Evolutionary conservation across 2,329 filamentous ascomycete genomes (phyloP).

Genomic region (Aspergillus alliaceus): DNA sequence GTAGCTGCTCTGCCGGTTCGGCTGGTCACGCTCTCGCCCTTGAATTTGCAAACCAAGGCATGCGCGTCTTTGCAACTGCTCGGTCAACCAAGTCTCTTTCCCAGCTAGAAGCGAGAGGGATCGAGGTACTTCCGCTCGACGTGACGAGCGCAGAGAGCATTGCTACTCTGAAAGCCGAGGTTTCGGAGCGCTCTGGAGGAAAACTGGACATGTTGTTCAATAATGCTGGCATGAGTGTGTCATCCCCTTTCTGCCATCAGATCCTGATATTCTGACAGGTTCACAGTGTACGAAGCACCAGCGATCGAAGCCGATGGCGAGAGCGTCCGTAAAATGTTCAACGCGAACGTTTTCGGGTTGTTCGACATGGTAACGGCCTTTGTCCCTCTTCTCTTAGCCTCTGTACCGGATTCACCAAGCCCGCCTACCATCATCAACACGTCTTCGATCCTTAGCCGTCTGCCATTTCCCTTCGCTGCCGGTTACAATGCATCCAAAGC

Average conservation of each 20-base stretch:
- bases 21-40: not conserved
- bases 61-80: slow-evolving; percentile 2
- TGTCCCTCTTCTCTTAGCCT: not conserved
- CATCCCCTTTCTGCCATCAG: not conserved
- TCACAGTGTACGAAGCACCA: slow-evolving; percentile 2
- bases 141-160: not conserved
- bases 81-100: not conserved
- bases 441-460: not conserved
- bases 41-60: not conserved
- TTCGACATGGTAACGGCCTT: slow-evolving; percentile 1
- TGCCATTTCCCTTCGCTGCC: not conserved
- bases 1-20: not conserved
- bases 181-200: not conserved
- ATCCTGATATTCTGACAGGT: too few relatives aligned
- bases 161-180: not conserved
- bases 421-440: not conserved
- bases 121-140: not conserved
- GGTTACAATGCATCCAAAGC: slow-evolving; percentile 2
- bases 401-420: not conserved
- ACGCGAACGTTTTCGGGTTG: not conserved
- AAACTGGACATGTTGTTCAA: slow-evolving; percentile 3
- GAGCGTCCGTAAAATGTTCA: not conserved
- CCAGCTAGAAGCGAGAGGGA: not conserved
- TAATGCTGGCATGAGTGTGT: not conserved
- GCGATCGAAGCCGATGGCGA: not conserved